Evolutionary conservation across 2,329 filamentous ascomycete genomes (phyloP).

Genomic region (Diaporthe vexans): DNA sequence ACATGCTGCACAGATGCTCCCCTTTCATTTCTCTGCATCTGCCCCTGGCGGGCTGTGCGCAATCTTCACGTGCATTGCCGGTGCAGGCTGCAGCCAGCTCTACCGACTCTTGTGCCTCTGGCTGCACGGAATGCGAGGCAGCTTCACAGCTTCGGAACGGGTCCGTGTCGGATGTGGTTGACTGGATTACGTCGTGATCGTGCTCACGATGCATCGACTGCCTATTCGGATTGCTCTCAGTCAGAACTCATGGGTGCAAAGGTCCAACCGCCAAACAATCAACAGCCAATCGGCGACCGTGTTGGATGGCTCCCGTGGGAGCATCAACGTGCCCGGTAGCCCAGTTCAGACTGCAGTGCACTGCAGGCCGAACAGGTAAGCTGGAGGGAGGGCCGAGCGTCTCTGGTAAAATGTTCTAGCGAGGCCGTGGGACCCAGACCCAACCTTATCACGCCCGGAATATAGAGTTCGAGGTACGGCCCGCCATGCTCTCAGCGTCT

Average conservation of each 20-base stretch:
- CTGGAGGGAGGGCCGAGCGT: neutral
- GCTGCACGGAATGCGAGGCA: neutral
- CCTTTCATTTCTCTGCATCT: neutral
- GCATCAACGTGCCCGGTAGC: conserved; percentile 3
- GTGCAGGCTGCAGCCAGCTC: neutral
- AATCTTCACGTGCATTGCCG: conserved; percentile 3
- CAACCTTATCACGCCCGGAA: conserved; percentile 19
- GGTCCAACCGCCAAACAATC: neutral
- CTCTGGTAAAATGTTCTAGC: conserved; percentile 16
- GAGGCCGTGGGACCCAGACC: conserved; percentile 17
- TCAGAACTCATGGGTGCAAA: neutral
- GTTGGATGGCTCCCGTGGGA: neutral
- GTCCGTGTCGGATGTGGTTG: neutral
- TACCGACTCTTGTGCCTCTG: neutral
- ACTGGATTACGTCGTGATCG: neutral
- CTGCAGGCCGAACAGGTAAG: neutral
- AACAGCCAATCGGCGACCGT: conserved; percentile 12
- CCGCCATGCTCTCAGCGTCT: conserved; percentile 29
- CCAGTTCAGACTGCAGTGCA: too few relatives aligned
- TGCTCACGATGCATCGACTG: conserved; percentile 13
- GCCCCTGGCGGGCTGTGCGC: neutral
- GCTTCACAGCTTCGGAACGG: neutral
- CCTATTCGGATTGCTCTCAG: conserved; percentile 1
- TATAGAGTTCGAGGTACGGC: conserved; percentile 33
- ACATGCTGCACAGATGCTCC: neutral